Conservation (phyloP, 345 rosid species). For the rapeseed (Brassica napus) region DNA sequence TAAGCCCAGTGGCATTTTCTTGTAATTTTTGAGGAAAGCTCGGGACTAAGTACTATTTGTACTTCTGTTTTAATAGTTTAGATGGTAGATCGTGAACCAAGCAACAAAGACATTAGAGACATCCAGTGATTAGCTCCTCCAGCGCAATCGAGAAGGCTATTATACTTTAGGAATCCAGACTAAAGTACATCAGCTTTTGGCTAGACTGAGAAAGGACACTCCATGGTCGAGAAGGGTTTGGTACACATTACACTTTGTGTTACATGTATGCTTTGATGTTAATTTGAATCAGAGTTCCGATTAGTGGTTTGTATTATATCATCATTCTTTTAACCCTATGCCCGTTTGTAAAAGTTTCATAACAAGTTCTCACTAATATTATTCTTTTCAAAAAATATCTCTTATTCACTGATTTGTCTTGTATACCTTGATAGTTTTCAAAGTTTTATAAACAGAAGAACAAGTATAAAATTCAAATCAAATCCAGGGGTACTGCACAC, state of each 20-base stretch:
- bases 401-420: too few relatives aligned
- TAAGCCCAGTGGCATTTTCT: too few relatives aligned
- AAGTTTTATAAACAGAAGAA: neutral
- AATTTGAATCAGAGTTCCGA: neutral
- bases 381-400: too few relatives aligned
- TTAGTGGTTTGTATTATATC: slow-evolving; percentile 13
- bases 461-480: neutral
- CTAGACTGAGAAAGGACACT: neutral
- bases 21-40: too few relatives aligned
- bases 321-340: slow-evolving; percentile 16
- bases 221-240: slow-evolving; percentile 5
- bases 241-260: neutral
- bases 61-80: too few relatives aligned
- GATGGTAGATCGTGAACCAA: too few relatives aligned
- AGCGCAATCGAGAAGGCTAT: slow-evolving; percentile 77
- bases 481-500: neutral
- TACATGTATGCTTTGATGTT: neutral
- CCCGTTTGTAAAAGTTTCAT: slow-evolving; percentile 19
- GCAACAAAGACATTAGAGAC: too few relatives aligned
- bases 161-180: slow-evolving; percentile 46
- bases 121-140: slow-evolving; percentile 48
- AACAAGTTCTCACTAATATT: neutral
- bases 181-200: slow-evolving; percentile 2
- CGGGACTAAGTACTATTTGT: too few relatives aligned
- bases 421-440: too few relatives aligned